Evolutionary conservation across 495 filamentous ascomycete species (phyloP), one percentile per base, ranked within the genome.

Genomic region (Penicillium ochrochloron): DNA sequence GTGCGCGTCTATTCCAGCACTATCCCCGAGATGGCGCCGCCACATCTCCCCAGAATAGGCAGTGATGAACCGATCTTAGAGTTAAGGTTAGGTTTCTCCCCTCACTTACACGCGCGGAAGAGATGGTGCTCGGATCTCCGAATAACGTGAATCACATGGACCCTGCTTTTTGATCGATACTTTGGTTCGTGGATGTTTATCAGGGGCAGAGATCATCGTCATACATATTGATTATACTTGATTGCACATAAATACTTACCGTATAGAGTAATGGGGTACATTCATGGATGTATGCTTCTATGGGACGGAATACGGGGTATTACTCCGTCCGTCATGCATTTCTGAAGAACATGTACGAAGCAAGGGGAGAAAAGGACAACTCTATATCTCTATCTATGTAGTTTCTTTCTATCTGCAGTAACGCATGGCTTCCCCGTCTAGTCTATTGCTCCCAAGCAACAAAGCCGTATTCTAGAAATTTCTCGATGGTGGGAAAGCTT

Each of bases 1-100:
- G 61, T 63, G 61, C 61, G 55, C 61, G 61, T 50, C 61, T 63
- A 63, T 59, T 51, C 31, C 39, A 19, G 34, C 41, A 37, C 52
- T 41, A 55, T 31, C 21, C 17, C 48, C 14, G 5, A 25, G 23
- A 19, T 29, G n/a, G 33, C n/a, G 54, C 31, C 50, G 25, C 31
- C 50, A 33, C 14, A 27, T n/a, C n/a, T n/a, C 17, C 31, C 25
- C 31, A 14, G 27, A 33, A 52, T 9, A 29, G 27, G 48, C 17
- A 44, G 19, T 46, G 19, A 21, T 46, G 19, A 21, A 5, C 7
- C 1, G 14, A 10, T 21, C 0, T 0, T 3, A 21, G 17, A 46
- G 1, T 23, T 46, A 46, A 46, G 42, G 42, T 46, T 46, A 46
- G 11, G 42, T 46, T 46, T 23, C 10, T 48, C 21, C 44, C 44